Base-by-base conservation (phyloP, 2,329 filamentous ascomycete genomes). In the Cladorrhinum sp. region DNA sequence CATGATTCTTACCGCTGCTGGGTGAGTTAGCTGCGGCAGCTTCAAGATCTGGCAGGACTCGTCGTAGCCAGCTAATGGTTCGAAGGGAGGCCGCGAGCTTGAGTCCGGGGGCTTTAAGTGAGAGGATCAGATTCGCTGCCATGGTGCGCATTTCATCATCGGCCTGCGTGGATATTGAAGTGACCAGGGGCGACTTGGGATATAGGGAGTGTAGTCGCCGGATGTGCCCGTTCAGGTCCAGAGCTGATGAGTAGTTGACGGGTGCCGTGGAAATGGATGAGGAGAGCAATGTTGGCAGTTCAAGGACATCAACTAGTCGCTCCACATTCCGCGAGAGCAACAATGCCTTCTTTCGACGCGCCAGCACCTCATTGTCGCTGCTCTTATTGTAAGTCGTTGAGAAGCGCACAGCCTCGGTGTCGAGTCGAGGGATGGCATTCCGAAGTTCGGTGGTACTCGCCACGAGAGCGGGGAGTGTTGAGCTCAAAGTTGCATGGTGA, bases 211-310 rank as follows among this genome's bases (percentile, higher is more conserved):
- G 87, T 5, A 99, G 80, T 7, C 95, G 86, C 67, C 91, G 91
- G 71, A 97, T 95, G 72, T 98, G 95, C n/a, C 91, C 89, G 71
- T 96, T 90, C 2, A 99, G 81, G 73, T 99, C 95, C 32, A 99
- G 80, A 0, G 93, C 93, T 0, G 92, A 91, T 1, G 92, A 88
- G 77, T 97, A 96, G 67, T 92, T 96, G 62, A 87, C 85, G 3
- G 85, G 80, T 3, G 75, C 81, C 1, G 82, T 77, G 2, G 83
- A 83, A 59, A 93, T 88, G 50, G 93, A 88, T 1, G 93, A 92
- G 12, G 90, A 89, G 13, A 99, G 83, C 32, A 98, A 78, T 0
- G 89, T 87, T 0, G 95, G 95, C 27, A 99, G 83, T 69, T 98
- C 93, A 61, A 99, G 85, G 29, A 98, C 88, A 72, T 97, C 93